phyloP scores from a whole-genome alignment of 495 filamentous ascomycete species.

The Penicillium samsonianum region DNA sequence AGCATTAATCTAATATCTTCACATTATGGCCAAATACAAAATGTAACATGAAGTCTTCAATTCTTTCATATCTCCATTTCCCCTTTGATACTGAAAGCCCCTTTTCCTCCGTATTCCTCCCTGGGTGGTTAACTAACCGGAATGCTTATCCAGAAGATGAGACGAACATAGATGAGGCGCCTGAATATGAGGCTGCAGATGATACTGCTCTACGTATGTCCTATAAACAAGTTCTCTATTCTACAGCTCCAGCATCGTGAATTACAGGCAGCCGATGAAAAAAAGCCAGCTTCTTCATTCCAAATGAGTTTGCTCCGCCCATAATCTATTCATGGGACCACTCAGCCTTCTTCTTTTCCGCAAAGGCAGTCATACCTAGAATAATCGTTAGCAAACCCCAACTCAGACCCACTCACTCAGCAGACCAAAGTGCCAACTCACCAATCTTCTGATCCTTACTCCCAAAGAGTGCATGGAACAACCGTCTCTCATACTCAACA shows the following conservation, averaged over 20 bases:
- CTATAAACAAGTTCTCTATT: background rate
- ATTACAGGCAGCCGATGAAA: slow-evolving; percentile 5
- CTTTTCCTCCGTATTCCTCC: background rate
- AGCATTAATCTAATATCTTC: slow-evolving; percentile 6
- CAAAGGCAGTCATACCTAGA: slow-evolving; percentile 86
- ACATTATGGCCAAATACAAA: background rate
- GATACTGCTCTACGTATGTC: background rate
- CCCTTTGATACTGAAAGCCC: background rate
- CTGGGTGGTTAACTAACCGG: slow-evolving; percentile 46
- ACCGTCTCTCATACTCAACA: slow-evolving; percentile 87
- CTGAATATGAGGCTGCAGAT: slow-evolving; percentile 8
- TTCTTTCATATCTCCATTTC: background rate
- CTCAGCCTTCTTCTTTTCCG: slow-evolving; percentile 89
- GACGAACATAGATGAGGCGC: slow-evolving; percentile 8
- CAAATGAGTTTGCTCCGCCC: background rate
- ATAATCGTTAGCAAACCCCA: slow-evolving; percentile 21
- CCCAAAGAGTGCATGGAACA: slow-evolving; percentile 93
- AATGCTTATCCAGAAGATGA: slow-evolving; percentile 57
- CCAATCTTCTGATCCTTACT: slow-evolving; percentile 95
- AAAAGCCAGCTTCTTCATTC: slow-evolving; percentile 1
- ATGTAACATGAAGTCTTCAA: background rate
- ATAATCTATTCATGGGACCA: slow-evolving; percentile 75
- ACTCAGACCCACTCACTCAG: background rate
- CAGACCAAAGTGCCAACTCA: slow-evolving; percentile 31
- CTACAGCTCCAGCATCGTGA: slow-evolving; percentile 3